phyloP scores from a whole-genome alignment of 805 yeast species.

The Yarrowia sp. region DNA sequence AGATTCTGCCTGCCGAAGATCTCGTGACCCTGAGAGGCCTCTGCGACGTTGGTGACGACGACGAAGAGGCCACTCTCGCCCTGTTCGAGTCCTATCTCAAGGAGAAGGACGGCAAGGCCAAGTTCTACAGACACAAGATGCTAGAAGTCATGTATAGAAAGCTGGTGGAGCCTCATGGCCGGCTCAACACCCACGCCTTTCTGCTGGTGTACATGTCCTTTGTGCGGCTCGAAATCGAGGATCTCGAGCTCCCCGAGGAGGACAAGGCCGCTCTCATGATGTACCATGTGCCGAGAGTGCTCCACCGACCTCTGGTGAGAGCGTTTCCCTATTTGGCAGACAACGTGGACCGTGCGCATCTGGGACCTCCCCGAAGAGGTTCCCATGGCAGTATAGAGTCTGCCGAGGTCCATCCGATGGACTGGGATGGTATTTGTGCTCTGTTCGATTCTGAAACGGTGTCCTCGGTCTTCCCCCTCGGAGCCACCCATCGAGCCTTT shows the following conservation, averaged over 20 bases:
- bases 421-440: constrained; percentile 18
- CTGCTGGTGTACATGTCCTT: constrained; percentile 30
- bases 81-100: constrained; percentile 29
- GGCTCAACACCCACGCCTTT: constrained; percentile 31
- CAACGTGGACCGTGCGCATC: constrained; percentile 24
- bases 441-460: constrained; percentile 12
- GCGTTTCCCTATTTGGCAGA: constrained; percentile 16
- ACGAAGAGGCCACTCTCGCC: constrained; percentile 23
- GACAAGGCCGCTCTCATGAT: constrained; percentile 24
- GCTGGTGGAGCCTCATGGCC: constrained; percentile 32
- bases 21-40: constrained; percentile 23
- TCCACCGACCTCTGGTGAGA: constrained; percentile 17
- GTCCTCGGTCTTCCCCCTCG: constrained; percentile 14
- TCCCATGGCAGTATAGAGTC: constrained; percentile 30
- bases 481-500: constrained; percentile 32
- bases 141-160: constrained; percentile 29
- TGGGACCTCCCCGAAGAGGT: constrained; percentile 28
- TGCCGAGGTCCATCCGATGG: constrained; percentile 10
- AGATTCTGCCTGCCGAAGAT: constrained; percentile 31
- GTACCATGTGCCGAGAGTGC: constrained; percentile 21
- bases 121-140: constrained; percentile 25
- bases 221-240: constrained; percentile 34
- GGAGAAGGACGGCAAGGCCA: constrained; percentile 33
- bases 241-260: constrained; percentile 24
- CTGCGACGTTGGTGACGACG: constrained; percentile 32